Percentiles rank a stretch among this genome's conserved stretches.
Conservation (phyloP, 2,329 filamentous ascomycete genomes). For the Alternaria postmessia region DNA sequence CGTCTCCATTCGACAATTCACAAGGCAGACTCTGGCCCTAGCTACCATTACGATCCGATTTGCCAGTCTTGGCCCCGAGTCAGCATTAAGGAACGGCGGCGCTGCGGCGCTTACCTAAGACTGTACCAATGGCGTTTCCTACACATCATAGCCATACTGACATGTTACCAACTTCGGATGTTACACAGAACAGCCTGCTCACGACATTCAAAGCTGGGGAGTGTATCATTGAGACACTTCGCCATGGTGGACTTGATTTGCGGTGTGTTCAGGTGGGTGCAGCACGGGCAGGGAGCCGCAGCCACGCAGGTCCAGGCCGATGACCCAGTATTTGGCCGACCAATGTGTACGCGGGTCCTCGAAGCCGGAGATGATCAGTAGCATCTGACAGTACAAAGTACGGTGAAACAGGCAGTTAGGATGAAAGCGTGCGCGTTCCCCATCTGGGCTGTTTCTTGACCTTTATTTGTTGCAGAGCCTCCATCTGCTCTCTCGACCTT, state of each 20-base stretch:
- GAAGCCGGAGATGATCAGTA: background rate
- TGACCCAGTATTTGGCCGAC: background rate
- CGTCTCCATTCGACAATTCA: background rate
- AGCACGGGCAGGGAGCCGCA: background rate
- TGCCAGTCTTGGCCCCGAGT: background rate
- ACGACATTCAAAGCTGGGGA: background rate
- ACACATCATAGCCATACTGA: background rate
- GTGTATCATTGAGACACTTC: background rate
- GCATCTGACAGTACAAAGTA: background rate
- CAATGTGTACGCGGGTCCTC: background rate
- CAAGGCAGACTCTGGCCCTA: background rate
- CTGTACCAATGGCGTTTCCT: background rate
- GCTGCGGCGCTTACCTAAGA: background rate
- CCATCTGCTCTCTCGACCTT: background rate
- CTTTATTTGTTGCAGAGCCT: background rate
- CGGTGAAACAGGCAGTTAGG: background rate
- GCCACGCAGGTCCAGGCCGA: background rate
- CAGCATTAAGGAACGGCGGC: background rate
- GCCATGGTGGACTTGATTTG: background rate
- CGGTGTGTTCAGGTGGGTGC: background rate
- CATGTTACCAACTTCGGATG: background rate
- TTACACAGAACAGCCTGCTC: background rate
- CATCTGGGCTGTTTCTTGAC: background rate
- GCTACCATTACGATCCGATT: background rate
- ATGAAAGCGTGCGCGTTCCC: no score